A percentile compares a stretch with the other conserved stretches of the same genome.
Evolutionary conservation across 2,329 filamentous ascomycete genomes (phyloP).

Genomic region (Fusarium torreyae): DNA sequence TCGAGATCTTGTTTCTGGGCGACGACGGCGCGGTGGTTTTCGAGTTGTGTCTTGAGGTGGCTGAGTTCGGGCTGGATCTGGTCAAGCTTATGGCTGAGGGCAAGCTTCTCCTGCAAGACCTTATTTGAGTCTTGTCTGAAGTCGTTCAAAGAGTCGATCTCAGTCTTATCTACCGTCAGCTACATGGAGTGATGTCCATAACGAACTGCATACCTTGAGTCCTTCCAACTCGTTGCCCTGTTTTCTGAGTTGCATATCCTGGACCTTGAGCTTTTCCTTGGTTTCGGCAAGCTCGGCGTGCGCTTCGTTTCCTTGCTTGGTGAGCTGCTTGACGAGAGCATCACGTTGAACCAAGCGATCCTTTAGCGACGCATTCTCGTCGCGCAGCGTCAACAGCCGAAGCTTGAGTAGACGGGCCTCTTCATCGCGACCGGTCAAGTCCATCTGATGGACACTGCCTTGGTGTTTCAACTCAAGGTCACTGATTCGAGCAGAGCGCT

Average conservation of each 20-base stretch:
- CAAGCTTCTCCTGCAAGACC: slow-evolving; percentile 72
- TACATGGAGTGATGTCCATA: too few relatives aligned
- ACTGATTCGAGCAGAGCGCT: slow-evolving; percentile 65
- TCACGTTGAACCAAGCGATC: slow-evolving; percentile 74
- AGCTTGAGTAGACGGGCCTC: slow-evolving; percentile 78
- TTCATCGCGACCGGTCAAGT: slow-evolving; percentile 82
- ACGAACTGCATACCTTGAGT: slow-evolving; percentile 59
- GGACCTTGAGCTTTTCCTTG: slow-evolving; percentile 60
- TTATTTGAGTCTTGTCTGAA: slow-evolving; percentile 79
- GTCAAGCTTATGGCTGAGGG: slow-evolving; percentile 66
- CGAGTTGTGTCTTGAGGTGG: slow-evolving; percentile 68
- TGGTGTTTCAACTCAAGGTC: slow-evolving; percentile 80
- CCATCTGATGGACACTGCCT: slow-evolving; percentile 73
- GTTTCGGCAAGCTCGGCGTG: slow-evolving; percentile 61
- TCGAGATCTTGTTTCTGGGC: slow-evolving; percentile 86
- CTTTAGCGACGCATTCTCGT: slow-evolving; percentile 79
- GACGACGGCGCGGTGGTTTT: slow-evolving; percentile 76
- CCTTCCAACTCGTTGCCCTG: slow-evolving; percentile 65
- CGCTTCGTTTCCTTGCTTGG: slow-evolving; percentile 58
- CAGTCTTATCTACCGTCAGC: slow-evolving; percentile 66
- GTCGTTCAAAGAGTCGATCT: slow-evolving; percentile 78
- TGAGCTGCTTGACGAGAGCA: slow-evolving; percentile 68
- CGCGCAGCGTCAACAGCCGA: slow-evolving; percentile 78
- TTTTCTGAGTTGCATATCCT: slow-evolving; percentile 64
- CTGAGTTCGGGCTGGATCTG: slow-evolving; percentile 70